Evolutionary conservation across 768 basidiomycete genomes (phyloP).

Genomic region (Lactarius trivialis): DNA sequence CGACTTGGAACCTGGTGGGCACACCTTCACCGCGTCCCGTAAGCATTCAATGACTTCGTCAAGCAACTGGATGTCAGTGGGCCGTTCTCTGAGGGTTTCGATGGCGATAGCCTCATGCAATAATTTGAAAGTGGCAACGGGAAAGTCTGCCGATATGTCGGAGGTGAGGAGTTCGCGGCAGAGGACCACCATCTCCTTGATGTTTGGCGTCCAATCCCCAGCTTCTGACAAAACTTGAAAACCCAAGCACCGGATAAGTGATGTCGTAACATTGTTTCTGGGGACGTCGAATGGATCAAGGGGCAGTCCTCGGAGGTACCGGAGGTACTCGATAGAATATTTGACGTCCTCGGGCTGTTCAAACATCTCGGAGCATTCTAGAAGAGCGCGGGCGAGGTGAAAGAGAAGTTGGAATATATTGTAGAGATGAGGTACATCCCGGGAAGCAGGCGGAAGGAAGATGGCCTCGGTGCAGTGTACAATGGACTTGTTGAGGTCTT

Average conservation of each 20-base stretch:
- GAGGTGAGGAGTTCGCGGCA: neutral
- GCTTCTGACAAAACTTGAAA: neutral
- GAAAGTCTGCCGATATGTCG: neutral
- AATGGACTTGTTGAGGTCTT: neutral
- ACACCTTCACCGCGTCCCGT: neutral
- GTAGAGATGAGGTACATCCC: neutral
- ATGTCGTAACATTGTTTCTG: neutral
- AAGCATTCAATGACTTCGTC: neutral
- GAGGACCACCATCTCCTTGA: neutral
- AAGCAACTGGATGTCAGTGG: neutral
- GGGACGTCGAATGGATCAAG: neutral
- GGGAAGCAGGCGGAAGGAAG: neutral
- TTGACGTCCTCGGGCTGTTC: neutral
- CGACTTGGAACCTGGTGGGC: neutral
- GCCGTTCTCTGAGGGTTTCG: neutral
- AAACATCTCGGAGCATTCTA: rapidly evolving
- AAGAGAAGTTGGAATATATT: neutral
- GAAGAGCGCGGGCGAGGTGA: neutral
- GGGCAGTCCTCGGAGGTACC: neutral
- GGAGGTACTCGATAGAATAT: neutral
- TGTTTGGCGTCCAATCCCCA: neutral
- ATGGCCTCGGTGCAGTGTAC: neutral
- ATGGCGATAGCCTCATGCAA: neutral
- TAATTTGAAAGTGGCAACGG: neutral
- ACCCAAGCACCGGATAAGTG: neutral